Evolutionary conservation across 768 basidiomycete genomes (phyloP).

Genomic region (Trametes sanguinea): DNA sequence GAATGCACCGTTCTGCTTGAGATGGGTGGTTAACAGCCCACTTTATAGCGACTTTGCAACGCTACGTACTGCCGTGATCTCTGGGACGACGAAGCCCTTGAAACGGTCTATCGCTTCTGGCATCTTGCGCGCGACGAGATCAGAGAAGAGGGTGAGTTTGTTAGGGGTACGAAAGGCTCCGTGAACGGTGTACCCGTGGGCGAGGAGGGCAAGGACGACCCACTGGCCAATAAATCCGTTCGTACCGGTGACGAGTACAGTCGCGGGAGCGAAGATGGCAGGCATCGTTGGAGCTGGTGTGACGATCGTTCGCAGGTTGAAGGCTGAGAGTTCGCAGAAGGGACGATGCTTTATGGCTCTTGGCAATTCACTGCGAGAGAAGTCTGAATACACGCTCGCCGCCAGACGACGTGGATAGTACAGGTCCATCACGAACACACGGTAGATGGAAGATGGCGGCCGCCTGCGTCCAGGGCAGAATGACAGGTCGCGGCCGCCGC

Average conservation of each 20-base stretch:
- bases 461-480: too few relatives aligned
- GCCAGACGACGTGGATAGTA: too few relatives aligned
- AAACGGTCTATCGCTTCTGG: not conserved
- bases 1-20: constrained; percentile 58
- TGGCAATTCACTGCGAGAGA: too few relatives aligned
- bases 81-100: not conserved
- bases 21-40: not conserved
- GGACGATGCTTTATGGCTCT: too few relatives aligned
- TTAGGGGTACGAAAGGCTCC: constrained; percentile 59
- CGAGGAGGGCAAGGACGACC: constrained; percentile 54
- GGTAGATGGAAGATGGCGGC: too few relatives aligned
- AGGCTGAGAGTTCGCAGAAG: too few relatives aligned
- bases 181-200: constrained; percentile 58
- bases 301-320: too few relatives aligned
- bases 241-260: constrained; percentile 54
- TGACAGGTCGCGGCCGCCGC: too few relatives aligned
- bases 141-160: constrained; percentile 56
- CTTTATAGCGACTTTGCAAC: too few relatives aligned
- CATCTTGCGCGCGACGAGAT: constrained; percentile 40
- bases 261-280: constrained; percentile 22
- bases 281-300: not conserved
- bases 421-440: too few relatives aligned
- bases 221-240: constrained; percentile 59
- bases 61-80: not conserved
- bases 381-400: too few relatives aligned